Base-by-base conservation (phyloP, 495 filamentous ascomycete species). In the Aspergillus leporis region DNA sequence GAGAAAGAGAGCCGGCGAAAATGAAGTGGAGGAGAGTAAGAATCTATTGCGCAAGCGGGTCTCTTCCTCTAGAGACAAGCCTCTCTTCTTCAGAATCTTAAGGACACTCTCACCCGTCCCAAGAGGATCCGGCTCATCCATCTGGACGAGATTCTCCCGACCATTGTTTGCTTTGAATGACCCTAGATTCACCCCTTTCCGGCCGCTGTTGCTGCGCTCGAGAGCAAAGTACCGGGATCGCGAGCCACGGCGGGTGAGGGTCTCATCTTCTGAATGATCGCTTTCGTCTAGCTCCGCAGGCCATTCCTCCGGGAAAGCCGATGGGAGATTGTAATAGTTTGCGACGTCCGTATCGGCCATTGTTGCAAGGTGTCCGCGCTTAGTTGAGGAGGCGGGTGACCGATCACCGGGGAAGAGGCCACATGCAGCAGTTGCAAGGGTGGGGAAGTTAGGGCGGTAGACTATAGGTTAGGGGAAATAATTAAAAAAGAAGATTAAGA, bases 1-100 rank as follows among this genome's bases (percentile, higher is more conserved):
- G 6, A 98, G 83, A 68, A 95, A 98, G 2, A 96, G 80, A 5
- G 90, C 84, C 14, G 94, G 94, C 0, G 91, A 94, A 76, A 98
- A 98, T 53, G 91, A 93, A 10, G 93, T 97, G 21, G 93, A 97
- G 9, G 91, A 95, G 5, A 98, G 84, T 31, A 98, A 82, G 76
- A 97, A 98, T 50, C 92, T 87, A 72, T 96, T 97, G 40, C 90
- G 86, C 64, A 96, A 73, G 61, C 85, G 82, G 23, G 83, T 71
- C 67, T 98, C 92, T 61, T 97, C 90, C 61, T 96, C 90, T n/a
- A 96, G 78, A 0, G 87, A 86, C 32, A 97, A 68, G 0, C 93
- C 92, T 49, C 85, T 74, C 56, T 87, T 82, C 65, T 86, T 87
- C 36, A 98, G 76, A 12, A 90, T 80, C 61, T 87, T 81, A 58